Evolutionary conservation across 768 basidiomycete genomes (phyloP).

Genomic region (Baorangia bicolor): DNA sequence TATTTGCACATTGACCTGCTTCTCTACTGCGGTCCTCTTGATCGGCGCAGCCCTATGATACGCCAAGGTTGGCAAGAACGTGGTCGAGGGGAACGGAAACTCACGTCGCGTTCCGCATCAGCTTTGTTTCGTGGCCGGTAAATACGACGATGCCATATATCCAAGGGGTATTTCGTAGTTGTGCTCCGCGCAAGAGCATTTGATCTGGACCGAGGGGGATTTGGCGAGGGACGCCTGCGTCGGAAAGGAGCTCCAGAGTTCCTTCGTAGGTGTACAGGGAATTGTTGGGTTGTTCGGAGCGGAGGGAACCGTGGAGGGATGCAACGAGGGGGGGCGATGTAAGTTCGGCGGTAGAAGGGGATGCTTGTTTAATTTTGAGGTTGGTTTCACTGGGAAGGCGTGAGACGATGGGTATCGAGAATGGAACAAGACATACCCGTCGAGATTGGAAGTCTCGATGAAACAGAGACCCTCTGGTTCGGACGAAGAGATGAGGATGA

Average conservation of each 20-base stretch:
- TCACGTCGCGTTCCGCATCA: slow-evolving; percentile 98
- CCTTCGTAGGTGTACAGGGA: slow-evolving; percentile 96
- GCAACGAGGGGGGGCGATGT: slow-evolving; percentile 76
- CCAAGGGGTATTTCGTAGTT: slow-evolving; percentile 96
- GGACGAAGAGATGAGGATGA: slow-evolving; percentile 81
- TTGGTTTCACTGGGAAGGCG: slow-evolving; percentile 77
- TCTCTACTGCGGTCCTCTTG: slow-evolving; percentile 94
- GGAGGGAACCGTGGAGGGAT: slow-evolving; percentile 75
- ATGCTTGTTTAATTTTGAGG: slow-evolving; percentile 97
- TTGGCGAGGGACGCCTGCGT: slow-evolving; percentile 63
- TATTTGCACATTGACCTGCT: slow-evolving; percentile 95
- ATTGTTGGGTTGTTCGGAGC: slow-evolving; percentile 97
- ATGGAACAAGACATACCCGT: slow-evolving; percentile 62
- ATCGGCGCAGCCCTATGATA: slow-evolving; percentile 82
- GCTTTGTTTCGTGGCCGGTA: slow-evolving; percentile 96
- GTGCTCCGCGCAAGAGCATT: slow-evolving; percentile 89
- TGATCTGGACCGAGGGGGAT: slow-evolving; percentile 95
- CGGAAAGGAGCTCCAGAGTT: slow-evolving; percentile 61
- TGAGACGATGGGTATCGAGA: neutral
- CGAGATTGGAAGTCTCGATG: slow-evolving; percentile 96
- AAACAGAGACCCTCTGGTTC: slow-evolving; percentile 98
- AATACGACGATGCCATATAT: slow-evolving; percentile 92
- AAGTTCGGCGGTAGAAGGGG: slow-evolving; percentile 72
- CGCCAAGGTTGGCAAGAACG: neutral
- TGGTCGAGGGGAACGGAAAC: slow-evolving; percentile 27